Percentiles rank a stretch among this genome's conserved stretches.
Evolutionary conservation across 371 early-diverging fungal species (phyloP).

Genomic region (Rhizopus arrhizus): DNA sequence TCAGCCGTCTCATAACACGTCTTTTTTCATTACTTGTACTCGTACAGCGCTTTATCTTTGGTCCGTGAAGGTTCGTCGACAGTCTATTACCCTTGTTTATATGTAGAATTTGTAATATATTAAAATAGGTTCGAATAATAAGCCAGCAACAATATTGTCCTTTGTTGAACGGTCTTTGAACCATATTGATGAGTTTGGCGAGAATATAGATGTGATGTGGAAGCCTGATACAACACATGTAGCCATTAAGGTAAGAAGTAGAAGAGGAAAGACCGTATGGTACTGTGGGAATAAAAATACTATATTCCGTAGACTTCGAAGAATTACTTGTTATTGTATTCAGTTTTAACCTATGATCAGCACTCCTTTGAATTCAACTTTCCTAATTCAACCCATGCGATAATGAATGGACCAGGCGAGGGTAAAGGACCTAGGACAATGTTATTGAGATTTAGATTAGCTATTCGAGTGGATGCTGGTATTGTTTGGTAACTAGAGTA

Average conservation of each 20-base stretch:
- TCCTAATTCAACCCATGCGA: constrained; percentile 53
- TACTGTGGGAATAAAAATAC: background rate
- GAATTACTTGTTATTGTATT: constrained; percentile 49
- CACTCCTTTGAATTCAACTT: constrained; percentile 48
- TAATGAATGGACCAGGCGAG: constrained; percentile 53
- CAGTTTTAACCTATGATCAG: constrained; percentile 48
- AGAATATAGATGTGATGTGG: constrained; percentile 47
- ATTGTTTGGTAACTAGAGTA: constrained; percentile 41
- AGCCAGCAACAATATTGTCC: constrained; percentile 50
- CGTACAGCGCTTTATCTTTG: constrained; percentile 44
- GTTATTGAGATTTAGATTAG: constrained; percentile 47
- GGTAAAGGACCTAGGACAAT: constrained; percentile 47
- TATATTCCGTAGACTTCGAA: constrained; percentile 36
- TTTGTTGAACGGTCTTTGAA: constrained; percentile 52
- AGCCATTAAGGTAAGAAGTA: constrained; percentile 41
- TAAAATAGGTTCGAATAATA: constrained; percentile 1
- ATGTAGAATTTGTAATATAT: constrained; percentile 4
- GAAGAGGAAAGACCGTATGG: background rate
- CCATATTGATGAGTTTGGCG: constrained; percentile 52
- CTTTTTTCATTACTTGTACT: constrained; percentile 49
- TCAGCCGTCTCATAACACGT: constrained; percentile 45
- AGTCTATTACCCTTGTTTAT: background rate
- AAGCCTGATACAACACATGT: constrained; percentile 49
- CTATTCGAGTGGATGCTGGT: constrained; percentile 54
- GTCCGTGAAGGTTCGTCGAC: constrained; percentile 50